Conservation (phyloP, 176 grass and related monocot genomes). For the Musa itinerans region DNA sequence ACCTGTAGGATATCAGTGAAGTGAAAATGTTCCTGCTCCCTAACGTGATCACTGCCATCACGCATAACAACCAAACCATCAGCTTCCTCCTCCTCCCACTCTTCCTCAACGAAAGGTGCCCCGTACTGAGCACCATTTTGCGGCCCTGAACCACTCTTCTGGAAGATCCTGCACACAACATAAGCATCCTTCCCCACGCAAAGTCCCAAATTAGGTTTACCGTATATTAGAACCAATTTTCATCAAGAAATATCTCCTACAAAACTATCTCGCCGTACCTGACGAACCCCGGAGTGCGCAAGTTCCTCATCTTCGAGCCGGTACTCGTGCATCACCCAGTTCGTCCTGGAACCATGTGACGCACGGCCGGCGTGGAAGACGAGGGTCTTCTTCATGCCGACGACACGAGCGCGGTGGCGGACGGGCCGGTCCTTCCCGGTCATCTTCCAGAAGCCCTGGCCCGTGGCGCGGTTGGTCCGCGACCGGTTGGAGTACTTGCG, state of each 20-base stretch:
- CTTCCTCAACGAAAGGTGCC: conserved; percentile 79
- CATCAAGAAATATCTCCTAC: neutral
- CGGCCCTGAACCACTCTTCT: conserved; percentile 76
- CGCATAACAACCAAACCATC: conserved; percentile 38
- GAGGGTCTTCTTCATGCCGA: conserved; percentile 95
- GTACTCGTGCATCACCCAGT: conserved; percentile 99
- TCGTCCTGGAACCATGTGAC: conserved; percentile 68
- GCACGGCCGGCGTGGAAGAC: conserved; percentile 79
- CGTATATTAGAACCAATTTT: too few species aligned
- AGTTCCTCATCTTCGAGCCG: conserved; percentile 54
- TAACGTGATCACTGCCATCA: conserved; percentile 34
- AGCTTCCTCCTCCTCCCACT: conserved; percentile 57
- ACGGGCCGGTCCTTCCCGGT: conserved; percentile 85
- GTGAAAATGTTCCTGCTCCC: conserved; percentile 64
- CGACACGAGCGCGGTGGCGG: conserved; percentile 35
- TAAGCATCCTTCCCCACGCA: conserved; percentile 51
- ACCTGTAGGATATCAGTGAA: conserved; percentile 67
- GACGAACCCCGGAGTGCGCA: too few species aligned
- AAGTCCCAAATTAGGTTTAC: neutral
- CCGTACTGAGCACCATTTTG: conserved; percentile 91
- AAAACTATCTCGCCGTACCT: neutral
- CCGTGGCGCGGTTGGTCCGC: conserved; percentile 71
- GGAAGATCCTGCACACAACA: conserved; percentile 88
- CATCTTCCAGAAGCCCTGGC: conserved; percentile 79
- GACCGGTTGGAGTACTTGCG: conserved; percentile 82